Percentiles rank a stretch among this genome's conserved stretches.
phyloP scores from a whole-genome alignment of 306 rosid species.

The Neltuma alba region DNA sequence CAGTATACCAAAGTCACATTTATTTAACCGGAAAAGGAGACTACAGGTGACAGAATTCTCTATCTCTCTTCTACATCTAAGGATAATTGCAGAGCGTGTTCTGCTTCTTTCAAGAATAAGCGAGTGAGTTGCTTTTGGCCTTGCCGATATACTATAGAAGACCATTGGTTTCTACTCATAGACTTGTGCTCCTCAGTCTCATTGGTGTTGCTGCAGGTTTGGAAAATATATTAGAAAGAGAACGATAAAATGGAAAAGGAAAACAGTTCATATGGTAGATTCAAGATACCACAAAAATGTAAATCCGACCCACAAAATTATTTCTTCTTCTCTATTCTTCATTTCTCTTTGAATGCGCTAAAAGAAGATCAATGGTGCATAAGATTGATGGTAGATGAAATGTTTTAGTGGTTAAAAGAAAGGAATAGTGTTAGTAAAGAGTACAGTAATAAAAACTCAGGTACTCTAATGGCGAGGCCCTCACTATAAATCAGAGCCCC shows the following conservation, averaged over 20 bases:
- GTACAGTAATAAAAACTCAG: neutral
- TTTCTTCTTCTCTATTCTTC: neutral
- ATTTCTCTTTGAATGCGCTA: neutral
- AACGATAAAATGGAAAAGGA: neutral
- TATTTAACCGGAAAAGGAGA: constrained; percentile 3
- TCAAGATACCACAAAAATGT: neutral
- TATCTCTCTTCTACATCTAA: constrained; percentile 48
- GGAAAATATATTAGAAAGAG: constrained; percentile 3
- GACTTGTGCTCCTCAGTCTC: constrained; percentile 26
- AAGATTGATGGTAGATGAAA: neutral
- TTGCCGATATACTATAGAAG: constrained; percentile 62
- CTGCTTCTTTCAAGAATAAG: constrained; percentile 86
- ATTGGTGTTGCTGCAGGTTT: constrained; percentile 36
- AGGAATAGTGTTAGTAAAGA: neutral
- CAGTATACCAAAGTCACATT: neutral
- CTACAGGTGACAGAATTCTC: constrained; percentile 20
- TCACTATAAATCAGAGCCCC: neutral
- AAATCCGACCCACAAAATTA: too few relatives aligned
- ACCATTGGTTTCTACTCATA: constrained; percentile 68
- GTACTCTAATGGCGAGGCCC: neutral
- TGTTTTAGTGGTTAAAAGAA: neutral
- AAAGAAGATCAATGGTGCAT: neutral
- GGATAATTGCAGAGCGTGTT: constrained; percentile 71
- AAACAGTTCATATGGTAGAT: neutral
- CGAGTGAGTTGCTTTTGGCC: constrained; percentile 80